A percentile compares a stretch with the other conserved stretches of the same genome.
phyloP scores from a whole-genome alignment of 2,329 filamentous ascomycete genomes.

The Ascochyta lentis region DNA sequence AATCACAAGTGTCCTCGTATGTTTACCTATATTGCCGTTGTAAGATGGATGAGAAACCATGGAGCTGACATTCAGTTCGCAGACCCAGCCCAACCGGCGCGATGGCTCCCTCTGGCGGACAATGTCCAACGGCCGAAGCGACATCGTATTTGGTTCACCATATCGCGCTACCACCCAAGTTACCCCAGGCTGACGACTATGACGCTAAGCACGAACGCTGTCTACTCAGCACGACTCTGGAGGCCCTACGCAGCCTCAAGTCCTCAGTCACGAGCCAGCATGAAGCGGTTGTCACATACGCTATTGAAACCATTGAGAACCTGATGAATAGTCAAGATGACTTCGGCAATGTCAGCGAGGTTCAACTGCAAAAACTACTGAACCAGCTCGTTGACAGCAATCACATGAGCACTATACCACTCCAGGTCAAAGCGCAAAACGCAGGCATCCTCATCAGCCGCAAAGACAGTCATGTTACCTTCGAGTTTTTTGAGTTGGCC shows the following conservation, averaged over 20 bases:
- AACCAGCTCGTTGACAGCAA: constrained; percentile 24
- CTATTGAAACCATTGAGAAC: constrained; percentile 24
- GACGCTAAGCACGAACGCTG: constrained; percentile 16
- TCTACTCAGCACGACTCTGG: constrained; percentile 19
- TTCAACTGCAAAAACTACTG: constrained; percentile 14
- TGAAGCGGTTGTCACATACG: constrained; percentile 6
- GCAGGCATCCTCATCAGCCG: constrained; percentile 53
- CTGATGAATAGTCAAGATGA: constrained; percentile 14
- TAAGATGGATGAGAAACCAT: too few species aligned
- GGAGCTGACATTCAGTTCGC: not conserved
- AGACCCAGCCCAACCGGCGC: not conserved
- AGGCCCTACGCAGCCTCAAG: constrained; percentile 21
- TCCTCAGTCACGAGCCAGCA: not conserved
- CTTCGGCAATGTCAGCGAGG: constrained; percentile 21
- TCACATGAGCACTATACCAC: constrained; percentile 30
- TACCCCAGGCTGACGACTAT: constrained; percentile 51
- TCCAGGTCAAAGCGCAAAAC: constrained; percentile 57
- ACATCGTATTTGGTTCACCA: constrained; percentile 45
- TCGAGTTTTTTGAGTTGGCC: constrained; percentile 57
- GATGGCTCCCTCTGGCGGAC: constrained; percentile 15
- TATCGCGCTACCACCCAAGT: constrained; percentile 57
- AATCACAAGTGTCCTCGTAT: too few species aligned
- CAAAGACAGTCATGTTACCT: constrained; percentile 36
- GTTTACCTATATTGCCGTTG: too few species aligned
- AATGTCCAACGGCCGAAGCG: not conserved